These are phyloP conservation scores for Tephrocybe sp. DNA, from an alignment of 768 basidiomycete species.

Conservation along the genomic window DNA sequence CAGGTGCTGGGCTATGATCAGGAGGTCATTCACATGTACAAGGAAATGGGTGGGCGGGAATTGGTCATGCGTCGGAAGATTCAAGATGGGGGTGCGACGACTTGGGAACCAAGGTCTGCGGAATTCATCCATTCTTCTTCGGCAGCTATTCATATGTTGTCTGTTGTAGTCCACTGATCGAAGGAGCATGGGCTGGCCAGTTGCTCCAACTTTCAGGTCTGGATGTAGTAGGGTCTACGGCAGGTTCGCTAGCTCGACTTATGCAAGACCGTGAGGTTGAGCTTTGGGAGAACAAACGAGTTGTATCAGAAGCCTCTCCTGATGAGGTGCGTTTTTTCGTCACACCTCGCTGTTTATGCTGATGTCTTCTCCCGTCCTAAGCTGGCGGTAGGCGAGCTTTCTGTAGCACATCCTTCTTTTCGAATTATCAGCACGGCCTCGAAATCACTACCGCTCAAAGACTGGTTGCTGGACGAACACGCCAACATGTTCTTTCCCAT, in stretches of 20 bases:
- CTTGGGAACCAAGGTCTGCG: conserved; percentile 58
- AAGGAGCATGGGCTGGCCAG: conserved; percentile 56
- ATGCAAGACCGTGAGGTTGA: conserved; percentile 64
- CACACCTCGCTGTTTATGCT: background rate
- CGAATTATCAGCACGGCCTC: conserved; percentile 63
- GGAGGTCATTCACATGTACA: conserved; percentile 65
- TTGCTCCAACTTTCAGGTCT: conserved; percentile 60
- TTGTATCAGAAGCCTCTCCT: conserved; percentile 47
- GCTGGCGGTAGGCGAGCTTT: conserved; percentile 39
- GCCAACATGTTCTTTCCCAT: conserved; percentile 72
- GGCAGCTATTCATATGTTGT: background rate
- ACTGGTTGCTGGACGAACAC: conserved; percentile 68
- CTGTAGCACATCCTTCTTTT: conserved; percentile 56
- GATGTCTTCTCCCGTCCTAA: conserved; percentile 8
- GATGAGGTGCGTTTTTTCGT: conserved; percentile 38
- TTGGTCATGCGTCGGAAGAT: conserved; percentile 62
- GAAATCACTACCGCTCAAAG: conserved; percentile 62
- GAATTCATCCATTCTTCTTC: background rate
- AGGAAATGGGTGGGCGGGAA: conserved; percentile 67
- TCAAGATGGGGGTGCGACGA: conserved; percentile 55
- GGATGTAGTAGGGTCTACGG: conserved; percentile 67
- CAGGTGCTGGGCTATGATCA: conserved; percentile 59
- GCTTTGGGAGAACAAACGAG: conserved; percentile 62
- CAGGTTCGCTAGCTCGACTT: conserved; percentile 59
- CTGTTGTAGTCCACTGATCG: conserved; percentile 35